A percentile compares a stretch with the other conserved stretches of the same genome.
Conservation (phyloP, 345 rosid species). For the Salix dunnii region DNA sequence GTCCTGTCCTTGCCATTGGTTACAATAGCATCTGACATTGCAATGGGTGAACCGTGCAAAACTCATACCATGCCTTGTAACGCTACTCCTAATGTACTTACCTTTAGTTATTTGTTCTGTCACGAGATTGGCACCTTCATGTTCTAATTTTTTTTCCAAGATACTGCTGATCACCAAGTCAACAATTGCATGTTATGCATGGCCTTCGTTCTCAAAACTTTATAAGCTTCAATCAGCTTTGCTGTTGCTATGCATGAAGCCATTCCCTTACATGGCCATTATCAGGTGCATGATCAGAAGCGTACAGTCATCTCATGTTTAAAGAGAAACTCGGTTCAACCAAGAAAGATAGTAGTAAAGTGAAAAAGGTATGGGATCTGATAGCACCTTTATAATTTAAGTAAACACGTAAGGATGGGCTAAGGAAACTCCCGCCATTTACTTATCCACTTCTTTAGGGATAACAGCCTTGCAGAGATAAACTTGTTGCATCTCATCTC, state of each 20-base stretch:
- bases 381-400: conserved; percentile 20
- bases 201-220: conserved; percentile 8
- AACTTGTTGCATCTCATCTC: conserved; percentile 86
- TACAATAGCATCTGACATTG: not conserved
- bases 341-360: too few species aligned
- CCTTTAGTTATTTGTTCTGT: not conserved
- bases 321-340: not conserved
- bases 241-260: not conserved
- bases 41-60: not conserved
- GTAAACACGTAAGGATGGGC: not conserved
- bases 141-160: not conserved
- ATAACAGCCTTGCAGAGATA: conserved; percentile 57
- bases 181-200: not conserved
- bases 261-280: not conserved
- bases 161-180: not conserved
- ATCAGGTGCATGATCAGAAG: not conserved
- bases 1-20: not conserved
- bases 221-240: not conserved
- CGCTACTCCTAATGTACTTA: not conserved
- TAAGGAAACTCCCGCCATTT: conserved; percentile 3
- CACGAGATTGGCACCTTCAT: not conserved
- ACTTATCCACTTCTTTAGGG: conserved; percentile 59
- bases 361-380: not conserved
- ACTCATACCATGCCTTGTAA: conserved; percentile 1
- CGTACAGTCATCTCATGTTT: not conserved